These are phyloP conservation scores for Umbelopsis sp. DNA, from an alignment of 371 early-diverging fungal species.

Conservation along the genomic window DNA sequence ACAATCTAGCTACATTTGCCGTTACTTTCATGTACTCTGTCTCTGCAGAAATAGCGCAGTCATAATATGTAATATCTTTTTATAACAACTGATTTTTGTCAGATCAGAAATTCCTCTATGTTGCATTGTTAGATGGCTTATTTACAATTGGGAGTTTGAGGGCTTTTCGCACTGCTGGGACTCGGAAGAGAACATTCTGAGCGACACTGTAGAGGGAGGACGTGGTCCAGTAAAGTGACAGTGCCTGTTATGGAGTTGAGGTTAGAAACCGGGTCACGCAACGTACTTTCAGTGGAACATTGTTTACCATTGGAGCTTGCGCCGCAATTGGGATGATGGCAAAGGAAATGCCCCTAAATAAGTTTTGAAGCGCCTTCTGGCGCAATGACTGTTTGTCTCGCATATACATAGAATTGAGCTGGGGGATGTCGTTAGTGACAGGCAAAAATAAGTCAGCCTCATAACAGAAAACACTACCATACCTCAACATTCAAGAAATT, in stretches of 20 bases:
- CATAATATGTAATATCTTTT: slow-evolving; percentile 14
- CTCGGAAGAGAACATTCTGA: slow-evolving; percentile 60
- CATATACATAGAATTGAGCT: slow-evolving; percentile 57
- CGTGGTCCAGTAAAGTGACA: slow-evolving; percentile 67
- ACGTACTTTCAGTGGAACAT: background rate
- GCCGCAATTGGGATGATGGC: slow-evolving; percentile 72
- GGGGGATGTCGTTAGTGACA: background rate
- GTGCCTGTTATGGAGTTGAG: slow-evolving; percentile 26
- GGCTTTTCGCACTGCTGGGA: slow-evolving; percentile 37
- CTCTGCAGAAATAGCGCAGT: background rate
- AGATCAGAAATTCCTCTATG: background rate
- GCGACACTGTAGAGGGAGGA: slow-evolving; percentile 64
- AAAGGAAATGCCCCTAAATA: slow-evolving; percentile 62
- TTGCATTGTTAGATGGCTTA: background rate
- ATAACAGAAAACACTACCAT: slow-evolving; percentile 5
- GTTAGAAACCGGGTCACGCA: slow-evolving; percentile 21
- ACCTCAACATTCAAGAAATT: slow-evolving; percentile 77
- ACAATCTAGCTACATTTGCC: background rate
- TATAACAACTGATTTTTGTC: background rate
- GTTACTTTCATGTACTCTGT: background rate
- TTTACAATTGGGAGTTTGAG: slow-evolving; percentile 18
- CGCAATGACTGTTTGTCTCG: slow-evolving; percentile 32
- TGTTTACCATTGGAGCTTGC: slow-evolving; percentile 67
- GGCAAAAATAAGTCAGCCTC: background rate
- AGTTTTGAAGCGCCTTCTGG: slow-evolving; percentile 48